phyloP scores from a whole-genome alignment of 352 stramenopile genomes.

The Phytophthora tentaculata region DNA sequence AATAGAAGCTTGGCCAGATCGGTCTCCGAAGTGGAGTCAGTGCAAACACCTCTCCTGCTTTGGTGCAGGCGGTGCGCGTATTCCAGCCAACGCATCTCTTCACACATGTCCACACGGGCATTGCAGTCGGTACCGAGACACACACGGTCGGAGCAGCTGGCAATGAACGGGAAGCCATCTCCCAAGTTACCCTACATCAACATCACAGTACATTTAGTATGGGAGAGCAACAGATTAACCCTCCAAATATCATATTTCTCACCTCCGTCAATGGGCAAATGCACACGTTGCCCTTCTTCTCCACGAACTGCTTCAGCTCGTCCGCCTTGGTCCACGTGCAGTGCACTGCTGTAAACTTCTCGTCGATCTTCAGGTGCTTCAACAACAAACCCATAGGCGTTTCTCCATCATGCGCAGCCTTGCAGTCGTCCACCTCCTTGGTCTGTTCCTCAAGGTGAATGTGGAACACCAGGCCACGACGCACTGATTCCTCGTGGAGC shows the following conservation, averaged over 20 bases:
- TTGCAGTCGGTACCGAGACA: constrained; percentile 84
- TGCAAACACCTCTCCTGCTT: constrained; percentile 70
- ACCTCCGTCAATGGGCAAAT: constrained; percentile 79
- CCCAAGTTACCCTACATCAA: constrained; percentile 62
- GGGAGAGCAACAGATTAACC: not conserved
- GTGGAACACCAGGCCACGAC: constrained; percentile 70
- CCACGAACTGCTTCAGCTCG: constrained; percentile 61
- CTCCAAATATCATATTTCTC: not conserved
- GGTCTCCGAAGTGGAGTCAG: constrained; percentile 53
- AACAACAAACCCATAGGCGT: constrained; percentile 73
- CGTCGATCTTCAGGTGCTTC: constrained; percentile 67
- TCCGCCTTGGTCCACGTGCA: constrained; percentile 75
- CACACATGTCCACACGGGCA: constrained; percentile 81
- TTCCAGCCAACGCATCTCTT: constrained; percentile 86
- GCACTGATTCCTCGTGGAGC: constrained; percentile 70
- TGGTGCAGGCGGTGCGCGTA: constrained; percentile 74
- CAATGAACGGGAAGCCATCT: constrained; percentile 74
- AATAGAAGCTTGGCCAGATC: constrained; percentile 73
- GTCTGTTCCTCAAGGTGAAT: constrained; percentile 74
- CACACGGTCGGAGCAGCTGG: constrained; percentile 66
- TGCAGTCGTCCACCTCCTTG: constrained; percentile 83
- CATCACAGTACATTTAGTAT: constrained; percentile 3
- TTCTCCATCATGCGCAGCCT: constrained; percentile 54
- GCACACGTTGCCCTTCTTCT: constrained; percentile 73
- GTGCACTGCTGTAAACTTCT: constrained; percentile 82